These are phyloP conservation scores for Glycine latifolia DNA, from an alignment of 306 rosid species.

Conservation along the genomic window DNA sequence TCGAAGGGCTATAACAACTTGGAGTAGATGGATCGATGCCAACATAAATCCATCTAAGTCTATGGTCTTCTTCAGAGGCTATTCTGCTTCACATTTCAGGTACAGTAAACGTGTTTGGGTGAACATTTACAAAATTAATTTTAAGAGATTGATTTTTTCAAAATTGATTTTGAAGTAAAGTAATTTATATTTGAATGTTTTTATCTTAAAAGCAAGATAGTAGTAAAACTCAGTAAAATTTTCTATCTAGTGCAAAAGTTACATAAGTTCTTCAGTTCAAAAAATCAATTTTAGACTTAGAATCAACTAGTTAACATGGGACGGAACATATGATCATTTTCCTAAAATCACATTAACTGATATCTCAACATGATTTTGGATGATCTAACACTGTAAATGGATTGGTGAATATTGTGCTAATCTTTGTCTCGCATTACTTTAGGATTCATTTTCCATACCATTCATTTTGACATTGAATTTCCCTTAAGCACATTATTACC, in stretches of 20 bases:
- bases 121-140: background rate
- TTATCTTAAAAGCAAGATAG: no score
- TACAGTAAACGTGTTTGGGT: slow-evolving; percentile 35
- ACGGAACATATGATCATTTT: background rate
- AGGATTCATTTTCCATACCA: slow-evolving; percentile 2
- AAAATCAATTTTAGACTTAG: no score
- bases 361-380: background rate
- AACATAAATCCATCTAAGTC: slow-evolving; percentile 71
- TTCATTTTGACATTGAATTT: slow-evolving; percentile 4
- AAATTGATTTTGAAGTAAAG: no score
- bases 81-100: slow-evolving; percentile 96
- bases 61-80: slow-evolving; percentile 83
- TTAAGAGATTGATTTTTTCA: no score
- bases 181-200: no score
- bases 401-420: background rate
- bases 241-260: no score
- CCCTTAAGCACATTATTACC: background rate
- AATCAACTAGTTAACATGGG: background rate
- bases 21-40: slow-evolving; percentile 93
- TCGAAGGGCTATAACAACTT: slow-evolving; percentile 85
- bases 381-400: background rate
- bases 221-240: no score
- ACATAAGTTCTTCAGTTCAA: background rate
- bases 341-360: background rate
- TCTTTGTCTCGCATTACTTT: slow-evolving; percentile 7